Conservation (phyloP, 2,329 filamentous ascomycete genomes). For the Xylariomycetidae sp. region DNA sequence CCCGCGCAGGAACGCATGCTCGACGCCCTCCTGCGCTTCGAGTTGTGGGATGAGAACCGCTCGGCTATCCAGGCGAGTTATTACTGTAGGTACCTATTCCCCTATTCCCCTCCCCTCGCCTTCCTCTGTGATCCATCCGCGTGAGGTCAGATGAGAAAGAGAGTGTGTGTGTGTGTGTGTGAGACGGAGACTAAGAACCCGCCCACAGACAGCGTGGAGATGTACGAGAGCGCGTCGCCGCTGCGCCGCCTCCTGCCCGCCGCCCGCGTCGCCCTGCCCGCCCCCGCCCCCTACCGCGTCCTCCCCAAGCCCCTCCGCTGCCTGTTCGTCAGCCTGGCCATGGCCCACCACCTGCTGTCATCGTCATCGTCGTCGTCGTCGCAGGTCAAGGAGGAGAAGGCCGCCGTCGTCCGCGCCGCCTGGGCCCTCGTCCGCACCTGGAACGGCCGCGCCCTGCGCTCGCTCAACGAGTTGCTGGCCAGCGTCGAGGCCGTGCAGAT, state of each 20-base stretch:
- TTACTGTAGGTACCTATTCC: constrained; percentile 22
- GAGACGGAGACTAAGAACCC: not conserved
- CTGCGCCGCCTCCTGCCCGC: constrained; percentile 8
- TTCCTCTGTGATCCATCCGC: no score
- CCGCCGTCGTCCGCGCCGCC: constrained; percentile 4
- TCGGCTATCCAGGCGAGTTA: constrained; percentile 20
- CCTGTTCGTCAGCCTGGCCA: constrained; percentile 15
- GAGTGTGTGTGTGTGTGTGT: no score
- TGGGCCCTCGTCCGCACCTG: constrained; percentile 18
- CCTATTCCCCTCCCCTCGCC: no score
- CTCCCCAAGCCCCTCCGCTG: constrained; percentile 13
- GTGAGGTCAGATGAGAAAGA: no score
- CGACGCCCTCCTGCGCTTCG: constrained; percentile 11
- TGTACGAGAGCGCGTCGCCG: constrained; percentile 20
- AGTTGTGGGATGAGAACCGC: constrained; percentile 15
- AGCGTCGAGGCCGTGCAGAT: constrained; percentile 12
- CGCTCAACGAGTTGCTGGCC: constrained; percentile 23
- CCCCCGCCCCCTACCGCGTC: constrained; percentile 3
- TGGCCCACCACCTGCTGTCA: constrained; percentile 15
- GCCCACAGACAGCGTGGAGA: constrained; percentile 23
- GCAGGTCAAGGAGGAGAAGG: no score
- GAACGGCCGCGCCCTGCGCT: constrained; percentile 21
- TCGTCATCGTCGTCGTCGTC: constrained; percentile 5
- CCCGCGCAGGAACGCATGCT: constrained; percentile 1
- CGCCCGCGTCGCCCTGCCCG: constrained; percentile 6